These are phyloP conservation scores for Leptographium galeiforme DNA, from an alignment of 2,329 filamentous ascomycete genomes.

Conservation along the genomic window DNA sequence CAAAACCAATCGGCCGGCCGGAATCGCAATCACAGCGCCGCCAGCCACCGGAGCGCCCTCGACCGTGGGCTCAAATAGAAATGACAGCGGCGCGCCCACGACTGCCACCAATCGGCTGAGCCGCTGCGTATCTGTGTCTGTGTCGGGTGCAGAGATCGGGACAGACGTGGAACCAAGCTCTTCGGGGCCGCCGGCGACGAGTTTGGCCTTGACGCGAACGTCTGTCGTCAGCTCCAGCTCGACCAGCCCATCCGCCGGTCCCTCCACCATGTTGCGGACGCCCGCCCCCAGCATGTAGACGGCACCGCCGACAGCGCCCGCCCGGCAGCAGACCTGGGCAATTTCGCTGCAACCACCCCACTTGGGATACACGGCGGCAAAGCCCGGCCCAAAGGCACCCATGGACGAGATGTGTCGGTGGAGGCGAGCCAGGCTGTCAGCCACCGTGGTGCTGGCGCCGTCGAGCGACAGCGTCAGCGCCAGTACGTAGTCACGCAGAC, in stretches of 20 bases:
- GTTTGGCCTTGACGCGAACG: conserved; percentile 39
- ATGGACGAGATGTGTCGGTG: conserved; percentile 74
- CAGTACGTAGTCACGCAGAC: conserved; percentile 47
- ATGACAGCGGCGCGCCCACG: conserved; percentile 49
- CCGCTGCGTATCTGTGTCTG: conserved; percentile 13
- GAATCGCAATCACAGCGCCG: conserved; percentile 56
- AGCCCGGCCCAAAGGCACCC: conserved; percentile 76
- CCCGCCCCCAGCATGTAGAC: conserved; percentile 76
- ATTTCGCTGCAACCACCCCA: conserved; percentile 87
- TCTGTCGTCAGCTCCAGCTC: conserved; percentile 42
- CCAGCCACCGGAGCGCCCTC: conserved; percentile 68
- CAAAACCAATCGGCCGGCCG: conserved; percentile 40
- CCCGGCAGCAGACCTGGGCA: conserved; percentile 80
- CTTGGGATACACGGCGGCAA: conserved; percentile 80
- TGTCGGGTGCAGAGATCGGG: neutral
- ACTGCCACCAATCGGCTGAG: conserved; percentile 54
- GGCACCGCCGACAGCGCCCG: conserved; percentile 78
- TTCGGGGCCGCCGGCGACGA: conserved; percentile 32
- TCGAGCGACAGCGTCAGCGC: conserved; percentile 64
- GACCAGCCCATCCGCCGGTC: conserved; percentile 18
- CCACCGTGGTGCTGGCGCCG: conserved; percentile 41
- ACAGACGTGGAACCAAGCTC: neutral
- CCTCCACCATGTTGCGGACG: conserved; percentile 25
- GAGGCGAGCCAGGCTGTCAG: conserved; percentile 58
- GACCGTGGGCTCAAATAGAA: conserved; percentile 55